phyloP scores from a whole-genome alignment of 495 filamentous ascomycete species.

The Penicillium soppii region DNA sequence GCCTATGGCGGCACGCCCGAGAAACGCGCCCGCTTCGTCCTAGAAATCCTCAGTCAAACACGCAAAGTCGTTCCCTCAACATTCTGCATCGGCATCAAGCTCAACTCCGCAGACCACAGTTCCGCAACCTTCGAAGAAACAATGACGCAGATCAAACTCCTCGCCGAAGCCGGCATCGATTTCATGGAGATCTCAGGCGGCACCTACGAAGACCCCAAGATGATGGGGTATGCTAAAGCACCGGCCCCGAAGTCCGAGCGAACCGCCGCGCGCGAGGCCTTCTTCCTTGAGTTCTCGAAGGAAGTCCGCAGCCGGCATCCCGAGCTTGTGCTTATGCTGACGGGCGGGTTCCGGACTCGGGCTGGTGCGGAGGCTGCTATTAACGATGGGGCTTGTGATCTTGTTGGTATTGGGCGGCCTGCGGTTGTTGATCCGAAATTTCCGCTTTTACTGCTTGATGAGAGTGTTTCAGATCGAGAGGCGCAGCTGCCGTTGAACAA shows the following conservation, averaged over 20 bases:
- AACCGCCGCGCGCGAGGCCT: conserved; percentile 55
- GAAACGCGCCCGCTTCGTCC: conserved; percentile 46
- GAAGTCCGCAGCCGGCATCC: conserved; percentile 45
- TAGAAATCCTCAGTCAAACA: conserved; percentile 44
- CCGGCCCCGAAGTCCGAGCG: conserved; percentile 28
- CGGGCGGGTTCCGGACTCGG: conserved; percentile 56
- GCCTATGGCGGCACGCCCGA: conserved; percentile 47
- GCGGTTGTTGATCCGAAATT: conserved; percentile 49
- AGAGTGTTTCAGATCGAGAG: conserved; percentile 47
- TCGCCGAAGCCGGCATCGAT: conserved; percentile 55
- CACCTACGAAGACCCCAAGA: conserved; percentile 52
- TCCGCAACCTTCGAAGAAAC: conserved; percentile 44
- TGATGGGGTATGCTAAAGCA: conserved; percentile 27
- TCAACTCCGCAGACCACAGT: conserved; percentile 60
- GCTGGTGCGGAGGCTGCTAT: conserved; percentile 55
- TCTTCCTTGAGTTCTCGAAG: conserved; percentile 59
- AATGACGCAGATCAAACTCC: conserved; percentile 52
- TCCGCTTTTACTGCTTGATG: conserved; percentile 53
- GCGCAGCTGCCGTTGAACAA: conserved; percentile 41
- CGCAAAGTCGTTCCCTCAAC: conserved; percentile 42
- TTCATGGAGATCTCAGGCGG: conserved; percentile 65
- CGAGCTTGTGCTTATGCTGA: conserved; percentile 47
- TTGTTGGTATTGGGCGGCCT: conserved; percentile 58
- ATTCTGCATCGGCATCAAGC: conserved; percentile 60
- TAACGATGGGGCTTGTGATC: conserved; percentile 51